These are phyloP conservation scores for Agroathelia rolfsii DNA, from an alignment of 1,284 basidiomycete species.

Conservation along the genomic window DNA sequence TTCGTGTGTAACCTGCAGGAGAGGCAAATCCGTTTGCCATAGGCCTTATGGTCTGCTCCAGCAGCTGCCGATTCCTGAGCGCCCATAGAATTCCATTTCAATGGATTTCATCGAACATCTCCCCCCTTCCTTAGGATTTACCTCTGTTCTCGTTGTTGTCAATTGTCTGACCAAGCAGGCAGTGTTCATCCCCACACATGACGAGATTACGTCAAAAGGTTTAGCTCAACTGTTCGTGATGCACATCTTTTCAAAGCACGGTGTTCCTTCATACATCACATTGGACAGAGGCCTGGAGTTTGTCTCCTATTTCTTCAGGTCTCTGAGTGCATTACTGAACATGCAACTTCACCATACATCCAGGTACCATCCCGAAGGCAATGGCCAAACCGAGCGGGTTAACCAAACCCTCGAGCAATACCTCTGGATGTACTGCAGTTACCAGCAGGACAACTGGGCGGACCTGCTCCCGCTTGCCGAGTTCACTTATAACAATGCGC, in stretches of 20 bases:
- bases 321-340: slow-evolving; percentile 12
- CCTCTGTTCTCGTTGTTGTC: slow-evolving; percentile 30
- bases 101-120: slow-evolving; percentile 35
- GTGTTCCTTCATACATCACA: slow-evolving; percentile 19
- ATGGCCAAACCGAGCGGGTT: slow-evolving; percentile 32
- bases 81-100: slow-evolving; percentile 29
- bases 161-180: slow-evolving; percentile 26
- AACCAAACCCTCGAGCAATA: slow-evolving; percentile 33
- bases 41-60: slow-evolving; percentile 25
- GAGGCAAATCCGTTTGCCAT: slow-evolving; percentile 21
- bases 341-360: slow-evolving; percentile 14
- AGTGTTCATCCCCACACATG: slow-evolving; percentile 23
- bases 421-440: slow-evolving; percentile 21
- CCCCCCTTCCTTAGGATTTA: slow-evolving; percentile 22
- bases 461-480: slow-evolving; percentile 24
- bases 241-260: slow-evolving; percentile 21
- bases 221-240: slow-evolving; percentile 19
- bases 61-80: slow-evolving; percentile 20
- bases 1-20: slow-evolving; percentile 23
- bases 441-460: slow-evolving; percentile 29
- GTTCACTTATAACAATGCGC: slow-evolving; percentile 29
- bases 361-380: slow-evolving; percentile 30
- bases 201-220: slow-evolving; percentile 18
- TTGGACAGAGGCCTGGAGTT: slow-evolving; percentile 20
- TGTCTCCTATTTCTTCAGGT: slow-evolving; percentile 17